Base-by-base conservation (phyloP, 768 basidiomycete species). In the Mrakia frigida region DNA sequence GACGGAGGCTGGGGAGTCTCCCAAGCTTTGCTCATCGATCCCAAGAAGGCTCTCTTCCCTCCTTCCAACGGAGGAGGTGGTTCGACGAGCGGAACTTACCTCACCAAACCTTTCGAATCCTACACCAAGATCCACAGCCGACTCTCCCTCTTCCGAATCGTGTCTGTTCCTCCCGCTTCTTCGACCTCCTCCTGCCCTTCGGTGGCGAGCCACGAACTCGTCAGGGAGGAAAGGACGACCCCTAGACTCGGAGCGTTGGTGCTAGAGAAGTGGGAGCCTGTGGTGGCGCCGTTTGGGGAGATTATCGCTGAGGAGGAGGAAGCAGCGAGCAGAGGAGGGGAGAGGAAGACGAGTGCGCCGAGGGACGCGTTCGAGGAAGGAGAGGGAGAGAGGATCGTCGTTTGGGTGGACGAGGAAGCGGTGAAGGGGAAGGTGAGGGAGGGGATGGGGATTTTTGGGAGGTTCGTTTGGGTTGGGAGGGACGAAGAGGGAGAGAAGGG, bases 1-100 rank as follows among this genome's bases (percentile, higher is more conserved):
- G 53, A 70, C 53, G 53, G 59, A 10, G 74, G 56, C 18, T 75
- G 74, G 74, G 74, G 68, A n/a, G 74, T 60, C 25, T 61, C 68
- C 6, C 67, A 53, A 14, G 52, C n/a, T 23, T 25, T 69, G 35
- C 28, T 43, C 16, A 37, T 52, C 41, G 39, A 75, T 14, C 74
- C 74, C 0, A 18, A 31, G 9, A 39, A 28, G 18, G 31, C 67
- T 14, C 69, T 75, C 10, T 68, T 68, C 37, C 35, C 37, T n/a
- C 18, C 65, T 6, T 63, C 60, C 7, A 59, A 21, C 10, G 56
- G n/a, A n/a, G n/a, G n/a, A n/a, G n/a, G n/a, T n/a, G n/a, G n/a
- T n/a, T n/a, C n/a, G n/a, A n/a, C n/a, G n/a, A n/a, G n/a, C n/a
- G n/a, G n/a, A 9, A 60, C 43, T 3, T 21, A 46, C 39, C 68